Evolutionary conservation across 108 stramenopile genomes (phyloP).

Genomic region (Cyclostephanos invisitatus): DNA sequence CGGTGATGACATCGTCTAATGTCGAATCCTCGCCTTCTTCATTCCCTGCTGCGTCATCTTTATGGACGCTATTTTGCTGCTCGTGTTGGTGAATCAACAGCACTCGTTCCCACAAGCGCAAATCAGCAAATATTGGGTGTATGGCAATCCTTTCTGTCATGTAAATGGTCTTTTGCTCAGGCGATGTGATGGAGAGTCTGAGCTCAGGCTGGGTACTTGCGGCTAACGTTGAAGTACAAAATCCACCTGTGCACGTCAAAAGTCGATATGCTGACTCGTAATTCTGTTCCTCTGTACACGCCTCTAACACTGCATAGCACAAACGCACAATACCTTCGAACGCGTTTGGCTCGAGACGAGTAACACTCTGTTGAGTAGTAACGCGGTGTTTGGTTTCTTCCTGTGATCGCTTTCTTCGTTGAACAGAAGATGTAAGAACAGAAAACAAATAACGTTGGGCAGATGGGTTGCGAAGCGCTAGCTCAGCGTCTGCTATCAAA

Average conservation of each 20-base stretch:
- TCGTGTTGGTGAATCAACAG: slow-evolving; percentile 64
- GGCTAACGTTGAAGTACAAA: slow-evolving; percentile 51
- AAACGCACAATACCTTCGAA: slow-evolving; percentile 79
- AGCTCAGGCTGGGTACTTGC: slow-evolving; percentile 5
- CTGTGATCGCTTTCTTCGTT: slow-evolving; percentile 46
- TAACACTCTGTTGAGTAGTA: slow-evolving; percentile 46
- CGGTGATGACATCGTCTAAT: slow-evolving; percentile 23
- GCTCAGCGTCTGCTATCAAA: slow-evolving; percentile 75
- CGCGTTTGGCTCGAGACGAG: slow-evolving; percentile 60
- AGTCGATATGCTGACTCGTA: slow-evolving; percentile 80
- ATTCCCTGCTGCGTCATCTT: slow-evolving; percentile 36
- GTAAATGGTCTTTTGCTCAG: slow-evolving; percentile 51
- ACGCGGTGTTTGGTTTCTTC: slow-evolving; percentile 38
- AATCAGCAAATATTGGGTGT: slow-evolving; percentile 82
- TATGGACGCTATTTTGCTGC: slow-evolving; percentile 46
- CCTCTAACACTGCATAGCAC: slow-evolving; percentile 81
- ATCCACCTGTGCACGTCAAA: slow-evolving; percentile 74
- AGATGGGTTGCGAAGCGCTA: slow-evolving; percentile 77
- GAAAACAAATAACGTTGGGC: slow-evolving; percentile 77
- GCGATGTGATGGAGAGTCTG: slow-evolving; percentile 11
- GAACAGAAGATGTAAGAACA: slow-evolving; percentile 51
- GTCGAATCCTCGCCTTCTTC: slow-evolving; percentile 28
- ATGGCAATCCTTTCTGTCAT: slow-evolving; percentile 76
- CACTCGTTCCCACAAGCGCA: slow-evolving; percentile 79
- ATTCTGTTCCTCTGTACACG: slow-evolving; percentile 72